Evolutionary conservation across 306 rosid genomes (phyloP).

Genomic region (Ammopiptanthus mongolicus): DNA sequence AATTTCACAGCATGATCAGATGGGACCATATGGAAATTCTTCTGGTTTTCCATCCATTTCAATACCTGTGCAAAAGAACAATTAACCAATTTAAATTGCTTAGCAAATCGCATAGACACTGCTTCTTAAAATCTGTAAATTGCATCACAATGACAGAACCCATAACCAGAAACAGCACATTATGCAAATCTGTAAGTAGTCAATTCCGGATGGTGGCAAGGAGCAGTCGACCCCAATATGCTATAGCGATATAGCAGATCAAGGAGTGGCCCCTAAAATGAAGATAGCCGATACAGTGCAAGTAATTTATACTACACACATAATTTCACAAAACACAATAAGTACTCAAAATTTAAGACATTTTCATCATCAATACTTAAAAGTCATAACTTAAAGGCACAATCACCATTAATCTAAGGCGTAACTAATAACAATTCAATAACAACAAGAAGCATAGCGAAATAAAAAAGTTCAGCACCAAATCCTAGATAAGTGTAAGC

Average conservation of each 20-base stretch:
- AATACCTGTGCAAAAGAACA: constrained; percentile 40
- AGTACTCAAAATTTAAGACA: background rate
- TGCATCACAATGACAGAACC: background rate
- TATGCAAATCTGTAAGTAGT: background rate
- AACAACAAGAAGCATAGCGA: background rate
- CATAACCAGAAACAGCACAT: background rate
- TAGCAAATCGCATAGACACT: background rate
- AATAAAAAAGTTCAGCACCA: background rate
- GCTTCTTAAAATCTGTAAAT: background rate
- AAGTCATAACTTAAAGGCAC: background rate
- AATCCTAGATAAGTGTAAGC: background rate
- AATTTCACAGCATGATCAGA: constrained; percentile 54
- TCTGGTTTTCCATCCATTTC: constrained; percentile 56
- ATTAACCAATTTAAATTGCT: background rate
- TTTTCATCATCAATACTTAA: background rate
- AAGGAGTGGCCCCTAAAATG: background rate
- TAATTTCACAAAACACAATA: background rate
- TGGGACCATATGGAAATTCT: constrained; percentile 26
- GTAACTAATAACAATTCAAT: background rate
- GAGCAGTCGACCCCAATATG: background rate
- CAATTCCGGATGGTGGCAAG: background rate
- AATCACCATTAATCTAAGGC: background rate
- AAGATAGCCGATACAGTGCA: background rate
- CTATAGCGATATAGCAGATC: background rate
- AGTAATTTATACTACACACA: background rate